These are phyloP conservation scores for Monosporascus sp. DNA, from an alignment of 2,329 filamentous ascomycete genomes.

Conservation along the genomic window DNA sequence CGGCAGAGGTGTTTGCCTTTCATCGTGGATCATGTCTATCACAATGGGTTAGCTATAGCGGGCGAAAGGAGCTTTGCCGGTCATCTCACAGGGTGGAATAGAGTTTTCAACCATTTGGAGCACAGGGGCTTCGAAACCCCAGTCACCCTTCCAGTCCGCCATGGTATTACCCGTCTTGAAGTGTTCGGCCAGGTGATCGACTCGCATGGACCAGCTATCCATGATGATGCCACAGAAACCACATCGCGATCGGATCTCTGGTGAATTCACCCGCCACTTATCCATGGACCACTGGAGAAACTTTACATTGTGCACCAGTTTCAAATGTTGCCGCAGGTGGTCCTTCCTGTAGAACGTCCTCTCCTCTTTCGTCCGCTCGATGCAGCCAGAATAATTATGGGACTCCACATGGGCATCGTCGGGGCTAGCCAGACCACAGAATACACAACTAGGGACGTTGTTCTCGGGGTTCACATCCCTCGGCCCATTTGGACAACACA, in stretches of 20 bases:
- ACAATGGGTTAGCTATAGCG: constrained; percentile 29
- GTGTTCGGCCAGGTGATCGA: constrained; percentile 61
- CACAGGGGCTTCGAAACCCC: constrained; percentile 59
- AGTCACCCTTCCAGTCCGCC: constrained; percentile 65
- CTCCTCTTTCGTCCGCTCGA: constrained; percentile 57
- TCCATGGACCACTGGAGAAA: constrained; percentile 60
- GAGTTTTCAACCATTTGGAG: constrained; percentile 61
- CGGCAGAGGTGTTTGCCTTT: constrained; percentile 51
- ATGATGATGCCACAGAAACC: constrained; percentile 60
- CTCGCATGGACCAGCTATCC: constrained; percentile 55
- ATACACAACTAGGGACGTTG: constrained; percentile 52
- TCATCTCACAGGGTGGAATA: constrained; percentile 56
- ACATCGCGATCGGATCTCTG: constrained; percentile 57
- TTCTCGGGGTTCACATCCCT: constrained; percentile 52
- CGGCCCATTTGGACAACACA: constrained; percentile 55
- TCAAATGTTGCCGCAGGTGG: constrained; percentile 60
- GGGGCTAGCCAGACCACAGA: constrained; percentile 52
- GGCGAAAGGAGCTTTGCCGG: constrained; percentile 25
- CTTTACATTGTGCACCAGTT: constrained; percentile 58
- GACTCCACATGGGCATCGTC: constrained; percentile 50
- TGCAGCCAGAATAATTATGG: constrained; percentile 59
- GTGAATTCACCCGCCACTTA: constrained; percentile 53
- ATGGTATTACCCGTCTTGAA: constrained; percentile 62
- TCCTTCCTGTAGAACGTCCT: constrained; percentile 63
- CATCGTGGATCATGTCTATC: constrained; percentile 58